Conservation (phyloP, 2,329 filamentous ascomycete species). For the Plectosphaerella sp. region DNA sequence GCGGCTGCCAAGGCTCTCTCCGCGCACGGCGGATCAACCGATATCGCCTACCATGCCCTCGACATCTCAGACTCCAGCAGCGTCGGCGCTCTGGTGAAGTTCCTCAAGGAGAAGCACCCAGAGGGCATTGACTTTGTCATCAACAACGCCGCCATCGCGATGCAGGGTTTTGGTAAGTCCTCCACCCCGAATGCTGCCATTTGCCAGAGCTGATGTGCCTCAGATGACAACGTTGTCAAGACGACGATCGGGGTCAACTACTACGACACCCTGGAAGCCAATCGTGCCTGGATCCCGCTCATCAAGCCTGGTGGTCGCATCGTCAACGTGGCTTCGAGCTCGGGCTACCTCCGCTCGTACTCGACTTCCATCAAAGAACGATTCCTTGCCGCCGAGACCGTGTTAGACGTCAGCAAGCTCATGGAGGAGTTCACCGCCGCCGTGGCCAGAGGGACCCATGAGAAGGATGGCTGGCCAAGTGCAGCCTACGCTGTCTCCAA, state of each 20-base stretch:
- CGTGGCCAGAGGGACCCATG: slow-evolving; percentile 38
- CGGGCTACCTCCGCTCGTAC: slow-evolving; percentile 41
- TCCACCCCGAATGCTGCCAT: not conserved
- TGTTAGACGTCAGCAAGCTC: slow-evolving; percentile 37
- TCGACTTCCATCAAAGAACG: slow-evolving; percentile 32
- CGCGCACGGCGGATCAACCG: slow-evolving; percentile 32
- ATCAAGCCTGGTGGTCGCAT: slow-evolving; percentile 38
- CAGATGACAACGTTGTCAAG: slow-evolving; percentile 40
- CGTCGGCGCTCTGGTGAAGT: slow-evolving; percentile 33
- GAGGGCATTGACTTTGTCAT: slow-evolving; percentile 47
- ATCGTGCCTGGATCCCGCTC: slow-evolving; percentile 37
- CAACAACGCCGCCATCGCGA: slow-evolving; percentile 47
- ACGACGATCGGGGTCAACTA: slow-evolving; percentile 47
- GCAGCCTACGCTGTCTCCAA: slow-evolving; percentile 44
- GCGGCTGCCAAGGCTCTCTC: slow-evolving; percentile 39
- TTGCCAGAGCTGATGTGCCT: too few relatives aligned
- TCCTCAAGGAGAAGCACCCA: slow-evolving; percentile 36
- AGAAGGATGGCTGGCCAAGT: slow-evolving; percentile 42
- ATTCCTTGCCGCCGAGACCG: slow-evolving; percentile 33
- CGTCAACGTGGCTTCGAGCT: slow-evolving; percentile 43
- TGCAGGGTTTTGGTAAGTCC: slow-evolving; percentile 36
- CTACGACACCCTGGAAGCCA: slow-evolving; percentile 42
- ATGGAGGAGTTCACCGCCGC: slow-evolving; percentile 44
- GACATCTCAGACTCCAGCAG: slow-evolving; percentile 42
- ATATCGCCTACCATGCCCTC: slow-evolving; percentile 40